Conservation (phyloP, 2,329 filamentous ascomycete species). For the Aspergillus quadricinctus region DNA sequence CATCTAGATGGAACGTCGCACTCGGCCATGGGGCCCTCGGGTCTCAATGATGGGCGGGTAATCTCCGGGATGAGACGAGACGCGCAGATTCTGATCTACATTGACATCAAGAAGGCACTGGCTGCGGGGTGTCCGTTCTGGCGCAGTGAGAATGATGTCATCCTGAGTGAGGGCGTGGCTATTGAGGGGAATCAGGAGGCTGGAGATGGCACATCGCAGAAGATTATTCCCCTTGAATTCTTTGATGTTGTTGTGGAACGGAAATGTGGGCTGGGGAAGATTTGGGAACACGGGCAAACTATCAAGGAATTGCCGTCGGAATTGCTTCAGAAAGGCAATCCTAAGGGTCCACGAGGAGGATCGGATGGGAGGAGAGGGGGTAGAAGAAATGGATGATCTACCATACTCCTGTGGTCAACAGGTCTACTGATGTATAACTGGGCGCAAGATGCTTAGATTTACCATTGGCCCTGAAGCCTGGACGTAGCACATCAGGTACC, state of each 20-base stretch:
- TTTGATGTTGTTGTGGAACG: constrained; percentile 72
- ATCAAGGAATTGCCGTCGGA: constrained; percentile 46
- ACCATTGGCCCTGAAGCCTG: too few species aligned
- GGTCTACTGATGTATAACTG: neutral
- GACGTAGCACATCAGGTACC: too few species aligned
- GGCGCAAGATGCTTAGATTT: neutral
- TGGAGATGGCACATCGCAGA: constrained; percentile 44
- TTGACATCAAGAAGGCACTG: constrained; percentile 67
- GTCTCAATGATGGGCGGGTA: constrained; percentile 41
- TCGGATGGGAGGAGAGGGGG: neutral
- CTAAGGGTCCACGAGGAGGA: constrained; percentile 23
- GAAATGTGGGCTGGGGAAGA: constrained; percentile 64
- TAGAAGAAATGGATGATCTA: neutral
- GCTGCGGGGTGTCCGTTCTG: constrained; percentile 65
- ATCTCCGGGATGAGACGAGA: constrained; percentile 77
- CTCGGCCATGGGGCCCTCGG: constrained; percentile 8
- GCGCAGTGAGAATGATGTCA: constrained; percentile 72
- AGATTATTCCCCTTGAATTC: constrained; percentile 61
- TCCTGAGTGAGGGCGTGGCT: constrained; percentile 53
- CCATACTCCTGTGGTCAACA: neutral
- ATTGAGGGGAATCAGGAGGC: constrained; percentile 36
- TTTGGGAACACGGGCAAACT: constrained; percentile 57
- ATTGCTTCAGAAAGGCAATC: constrained; percentile 37
- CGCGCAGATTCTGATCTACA: constrained; percentile 72
- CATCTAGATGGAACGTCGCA: constrained; percentile 11